Evolutionary conservation across 495 filamentous ascomycete genomes (phyloP).

Genomic region (Aspergillus egyptiacus): DNA sequence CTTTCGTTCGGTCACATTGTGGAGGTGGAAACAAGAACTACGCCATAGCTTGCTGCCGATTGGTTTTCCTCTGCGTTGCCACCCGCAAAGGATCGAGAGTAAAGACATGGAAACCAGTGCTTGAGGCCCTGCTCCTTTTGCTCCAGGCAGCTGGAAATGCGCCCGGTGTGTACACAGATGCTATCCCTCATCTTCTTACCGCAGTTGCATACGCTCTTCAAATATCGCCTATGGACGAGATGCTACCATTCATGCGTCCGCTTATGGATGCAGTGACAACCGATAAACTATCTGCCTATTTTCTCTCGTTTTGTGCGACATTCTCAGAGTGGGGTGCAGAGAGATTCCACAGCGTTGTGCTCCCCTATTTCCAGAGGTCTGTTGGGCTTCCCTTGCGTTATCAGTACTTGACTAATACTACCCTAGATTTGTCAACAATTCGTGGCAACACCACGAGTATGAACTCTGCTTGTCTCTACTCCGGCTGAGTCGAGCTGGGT

Average conservation of each 20-base stretch:
- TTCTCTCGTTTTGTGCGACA: conserved; percentile 78
- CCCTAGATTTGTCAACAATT: conserved; percentile 60
- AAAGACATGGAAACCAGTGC: conserved; percentile 60
- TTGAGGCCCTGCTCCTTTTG: conserved; percentile 51
- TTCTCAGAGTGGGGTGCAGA: conserved; percentile 66
- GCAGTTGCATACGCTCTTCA: conserved; percentile 62
- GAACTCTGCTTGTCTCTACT: conserved; percentile 65
- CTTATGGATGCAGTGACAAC: conserved; percentile 59
- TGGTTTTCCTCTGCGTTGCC: conserved; percentile 62
- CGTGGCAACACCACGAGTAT: conserved; percentile 64
- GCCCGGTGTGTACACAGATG: conserved; percentile 36
- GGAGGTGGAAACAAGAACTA: conserved; percentile 31
- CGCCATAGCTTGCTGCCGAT: conserved; percentile 47
- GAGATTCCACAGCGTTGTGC: conserved; percentile 67
- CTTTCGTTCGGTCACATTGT: conserved; percentile 38
- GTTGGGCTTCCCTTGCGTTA: background rate
- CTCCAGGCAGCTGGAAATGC: conserved; percentile 41
- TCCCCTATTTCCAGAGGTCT: conserved; percentile 76
- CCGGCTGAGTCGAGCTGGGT: conserved; percentile 53
- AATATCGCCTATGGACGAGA: conserved; percentile 70
- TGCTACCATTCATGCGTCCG: conserved; percentile 60
- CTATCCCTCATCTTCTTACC: conserved; percentile 55
- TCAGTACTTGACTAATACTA: conserved; percentile 5
- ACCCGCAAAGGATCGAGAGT: conserved; percentile 76
- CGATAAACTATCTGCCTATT: conserved; percentile 57